Conservation (phyloP, 2,329 filamentous ascomycete species). For the Trichoderma oligosporum region DNA sequence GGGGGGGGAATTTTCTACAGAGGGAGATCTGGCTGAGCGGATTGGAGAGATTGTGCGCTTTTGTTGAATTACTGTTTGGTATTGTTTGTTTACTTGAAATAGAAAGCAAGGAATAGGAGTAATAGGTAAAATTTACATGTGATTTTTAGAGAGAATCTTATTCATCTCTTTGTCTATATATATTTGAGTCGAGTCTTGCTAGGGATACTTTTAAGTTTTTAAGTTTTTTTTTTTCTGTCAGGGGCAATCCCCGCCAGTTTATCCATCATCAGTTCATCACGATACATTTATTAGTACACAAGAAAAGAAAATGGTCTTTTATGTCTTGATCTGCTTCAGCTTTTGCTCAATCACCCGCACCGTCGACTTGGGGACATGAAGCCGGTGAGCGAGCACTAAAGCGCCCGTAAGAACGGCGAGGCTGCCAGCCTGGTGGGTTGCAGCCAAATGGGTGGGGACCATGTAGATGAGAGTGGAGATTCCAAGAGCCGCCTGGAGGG, state of each 20-base stretch:
- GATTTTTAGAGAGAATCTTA: neutral
- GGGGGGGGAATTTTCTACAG: neutral
- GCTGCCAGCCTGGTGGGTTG: slow-evolving; percentile 87
- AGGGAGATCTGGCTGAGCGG: neutral
- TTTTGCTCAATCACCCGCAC: slow-evolving; percentile 56
- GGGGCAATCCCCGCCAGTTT: neutral
- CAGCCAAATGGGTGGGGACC: slow-evolving; percentile 82
- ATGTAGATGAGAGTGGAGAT: slow-evolving; percentile 92
- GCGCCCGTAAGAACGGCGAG: slow-evolving; percentile 80
- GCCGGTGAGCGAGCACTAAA: slow-evolving; percentile 71
- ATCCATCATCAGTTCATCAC: neutral
- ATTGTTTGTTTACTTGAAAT: neutral
- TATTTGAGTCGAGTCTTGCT: slow-evolving; percentile 17
- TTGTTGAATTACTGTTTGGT: neutral
- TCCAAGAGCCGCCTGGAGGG: slow-evolving; percentile 77
- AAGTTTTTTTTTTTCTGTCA: neutral
- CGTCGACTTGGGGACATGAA: slow-evolving; percentile 68
- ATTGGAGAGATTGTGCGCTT: neutral
- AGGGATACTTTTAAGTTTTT: neutral
- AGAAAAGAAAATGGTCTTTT: neutral
- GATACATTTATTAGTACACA: slow-evolving; percentile 6
- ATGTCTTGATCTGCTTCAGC: slow-evolving; percentile 34
- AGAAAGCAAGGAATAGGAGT: slow-evolving; percentile 6
- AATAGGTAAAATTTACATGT: slow-evolving; percentile 1
- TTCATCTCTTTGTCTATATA: neutral